Evolutionary conservation across 495 filamentous ascomycete genomes (phyloP).

Genomic region (Podospora didyma): DNA sequence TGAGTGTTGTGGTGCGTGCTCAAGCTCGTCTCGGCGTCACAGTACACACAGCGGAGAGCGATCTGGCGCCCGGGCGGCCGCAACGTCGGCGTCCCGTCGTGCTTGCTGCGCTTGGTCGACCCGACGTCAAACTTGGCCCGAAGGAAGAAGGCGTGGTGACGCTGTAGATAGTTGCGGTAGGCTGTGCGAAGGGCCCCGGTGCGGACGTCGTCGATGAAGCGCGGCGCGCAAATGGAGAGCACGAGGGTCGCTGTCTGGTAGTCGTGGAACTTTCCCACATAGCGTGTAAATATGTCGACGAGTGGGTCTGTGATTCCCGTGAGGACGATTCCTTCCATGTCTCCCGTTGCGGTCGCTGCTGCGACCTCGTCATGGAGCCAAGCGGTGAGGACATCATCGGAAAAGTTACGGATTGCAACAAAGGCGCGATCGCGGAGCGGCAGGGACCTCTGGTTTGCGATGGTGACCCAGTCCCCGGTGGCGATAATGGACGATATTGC

Average conservation of each 20-base stretch:
- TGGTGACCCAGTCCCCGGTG: slow-evolving; percentile 79
- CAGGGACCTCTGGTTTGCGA: slow-evolving; percentile 76
- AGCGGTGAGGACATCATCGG: slow-evolving; percentile 67
- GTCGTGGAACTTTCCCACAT: slow-evolving; percentile 82
- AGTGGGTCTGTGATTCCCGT: slow-evolving; percentile 77
- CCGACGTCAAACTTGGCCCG: slow-evolving; percentile 63
- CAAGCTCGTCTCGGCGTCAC: slow-evolving; percentile 53
- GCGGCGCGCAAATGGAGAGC: slow-evolving; percentile 74
- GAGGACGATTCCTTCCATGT: slow-evolving; percentile 84
- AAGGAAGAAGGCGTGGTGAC: slow-evolving; percentile 46
- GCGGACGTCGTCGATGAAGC: slow-evolving; percentile 74
- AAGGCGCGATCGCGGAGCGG: slow-evolving; percentile 81
- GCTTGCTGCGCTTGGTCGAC: slow-evolving; percentile 53
- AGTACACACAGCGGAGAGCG: slow-evolving; percentile 79
- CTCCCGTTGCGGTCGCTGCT: slow-evolving; percentile 65
- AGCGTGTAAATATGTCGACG: slow-evolving; percentile 80
- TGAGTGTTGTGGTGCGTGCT: slow-evolving; percentile 28
- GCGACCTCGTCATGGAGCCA: slow-evolving; percentile 64
- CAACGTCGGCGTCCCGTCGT: slow-evolving; percentile 60
- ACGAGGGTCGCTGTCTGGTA: slow-evolving; percentile 86
- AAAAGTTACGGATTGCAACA: slow-evolving; percentile 79
- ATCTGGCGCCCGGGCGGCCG: slow-evolving; percentile 69
- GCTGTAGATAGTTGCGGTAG: slow-evolving; percentile 78
- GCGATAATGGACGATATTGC: slow-evolving; percentile 90
- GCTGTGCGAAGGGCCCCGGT: slow-evolving; percentile 75